A percentile compares a stretch with the other conserved stretches of the same genome.
Conservation (phyloP, 2,329 filamentous ascomycete species). For the Cadophora malorum region DNA sequence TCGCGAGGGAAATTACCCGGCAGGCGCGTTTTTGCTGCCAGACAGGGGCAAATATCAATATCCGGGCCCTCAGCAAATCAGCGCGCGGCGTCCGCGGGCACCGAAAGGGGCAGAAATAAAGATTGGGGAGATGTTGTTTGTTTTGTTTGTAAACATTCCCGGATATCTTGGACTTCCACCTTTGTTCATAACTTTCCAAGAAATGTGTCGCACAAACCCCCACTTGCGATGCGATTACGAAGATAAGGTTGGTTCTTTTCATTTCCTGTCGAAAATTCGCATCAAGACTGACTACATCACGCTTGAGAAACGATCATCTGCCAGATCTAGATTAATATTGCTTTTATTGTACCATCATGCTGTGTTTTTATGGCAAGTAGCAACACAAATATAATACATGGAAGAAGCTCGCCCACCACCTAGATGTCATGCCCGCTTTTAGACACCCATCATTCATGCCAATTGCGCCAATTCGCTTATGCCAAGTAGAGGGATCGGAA, state of each 20-base stretch:
- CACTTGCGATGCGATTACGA: neutral
- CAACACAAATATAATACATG: constrained; percentile 37
- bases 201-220: neutral
- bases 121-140: neutral
- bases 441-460: constrained; percentile 32
- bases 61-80: constrained; percentile 24
- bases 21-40: constrained; percentile 21
- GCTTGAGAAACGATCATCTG: neutral
- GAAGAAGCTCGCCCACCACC: constrained; percentile 29
- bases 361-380: constrained; percentile 29
- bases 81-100: constrained; percentile 18
- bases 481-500: constrained; percentile 28
- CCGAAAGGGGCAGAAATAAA: neutral
- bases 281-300: neutral
- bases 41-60: constrained; percentile 12
- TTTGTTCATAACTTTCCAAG: neutral
- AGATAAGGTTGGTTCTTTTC: no score
- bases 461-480: constrained; percentile 34
- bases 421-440: constrained; percentile 33
- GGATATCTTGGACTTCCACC: no score
- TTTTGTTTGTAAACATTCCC: constrained; percentile 13
- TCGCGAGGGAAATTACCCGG: constrained; percentile 12
- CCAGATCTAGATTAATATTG: constrained; percentile 19
- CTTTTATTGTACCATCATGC: constrained; percentile 30
- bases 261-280: neutral